phyloP scores from a whole-genome alignment of 2,329 filamentous ascomycete genomes.

The Exophiala sideris region DNA sequence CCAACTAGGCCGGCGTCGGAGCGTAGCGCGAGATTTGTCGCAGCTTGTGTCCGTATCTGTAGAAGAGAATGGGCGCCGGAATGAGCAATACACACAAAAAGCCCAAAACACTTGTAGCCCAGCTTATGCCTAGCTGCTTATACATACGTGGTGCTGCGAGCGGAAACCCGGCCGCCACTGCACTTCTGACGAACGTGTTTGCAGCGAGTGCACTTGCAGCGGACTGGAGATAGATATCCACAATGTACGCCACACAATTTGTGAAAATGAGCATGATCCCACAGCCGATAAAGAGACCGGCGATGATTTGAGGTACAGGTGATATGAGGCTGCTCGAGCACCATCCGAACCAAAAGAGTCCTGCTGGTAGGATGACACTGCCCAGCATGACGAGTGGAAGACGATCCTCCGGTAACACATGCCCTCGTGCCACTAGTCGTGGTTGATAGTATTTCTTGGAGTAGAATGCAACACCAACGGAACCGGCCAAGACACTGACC shows the following conservation, averaged over 20 bases:
- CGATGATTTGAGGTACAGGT: conserved; percentile 74
- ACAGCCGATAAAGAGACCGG: conserved; percentile 73
- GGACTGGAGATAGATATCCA: conserved; percentile 27
- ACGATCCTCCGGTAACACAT: conserved; percentile 63
- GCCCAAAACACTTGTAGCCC: conserved; percentile 38
- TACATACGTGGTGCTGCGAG: conserved; percentile 37
- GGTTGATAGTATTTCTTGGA: conserved; percentile 64
- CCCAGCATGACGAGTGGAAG: conserved; percentile 57
- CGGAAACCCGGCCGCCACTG: conserved; percentile 24
- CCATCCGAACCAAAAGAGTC: conserved; percentile 59
- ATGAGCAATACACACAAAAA: conserved; percentile 38
- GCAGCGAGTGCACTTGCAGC: conserved; percentile 24
- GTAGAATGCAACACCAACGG: conserved; percentile 66
- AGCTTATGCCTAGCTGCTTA: conserved; percentile 34
- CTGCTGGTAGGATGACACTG: conserved; percentile 50
- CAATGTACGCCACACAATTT: conserved; percentile 32
- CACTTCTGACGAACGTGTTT: conserved; percentile 22
- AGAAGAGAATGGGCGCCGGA: conserved; percentile 40
- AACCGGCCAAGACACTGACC: conserved; percentile 50
- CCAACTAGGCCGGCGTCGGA: conserved; percentile 4
- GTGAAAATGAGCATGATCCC: conserved; percentile 79
- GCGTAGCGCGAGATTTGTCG: conserved; percentile 36
- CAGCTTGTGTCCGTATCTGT: conserved; percentile 39
- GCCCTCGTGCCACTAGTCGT: conserved; percentile 69
- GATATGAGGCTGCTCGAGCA: conserved; percentile 51